phyloP scores from a whole-genome alignment of 1,139 yeast genomes.

The Hansenula lynferdii region DNA sequence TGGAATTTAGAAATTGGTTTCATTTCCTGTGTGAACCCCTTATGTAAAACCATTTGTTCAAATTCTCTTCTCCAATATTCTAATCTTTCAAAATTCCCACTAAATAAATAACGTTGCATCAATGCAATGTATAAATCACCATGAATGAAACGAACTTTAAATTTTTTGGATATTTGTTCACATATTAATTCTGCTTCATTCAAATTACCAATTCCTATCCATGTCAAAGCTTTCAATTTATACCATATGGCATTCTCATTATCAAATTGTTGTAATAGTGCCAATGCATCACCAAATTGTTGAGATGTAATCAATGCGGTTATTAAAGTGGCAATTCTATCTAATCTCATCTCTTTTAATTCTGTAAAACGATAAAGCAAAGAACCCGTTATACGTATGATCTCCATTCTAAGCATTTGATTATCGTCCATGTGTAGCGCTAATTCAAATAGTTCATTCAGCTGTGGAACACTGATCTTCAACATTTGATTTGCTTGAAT shows the following conservation, averaged over 20 bases:
- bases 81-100: not conserved
- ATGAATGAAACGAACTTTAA: not conserved
- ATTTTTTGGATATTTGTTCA: not conserved
- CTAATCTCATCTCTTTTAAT: not conserved
- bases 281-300: not conserved
- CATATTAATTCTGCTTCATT: not conserved
- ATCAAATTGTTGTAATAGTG: not conserved
- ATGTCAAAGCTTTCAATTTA: not conserved
- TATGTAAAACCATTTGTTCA: not conserved
- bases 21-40: not conserved
- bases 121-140: not conserved
- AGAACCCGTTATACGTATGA: not conserved
- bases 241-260: not conserved
- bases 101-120: not conserved
- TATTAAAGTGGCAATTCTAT: not conserved
- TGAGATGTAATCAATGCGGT: not conserved
- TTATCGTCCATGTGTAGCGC: not conserved
- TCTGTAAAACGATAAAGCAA: not conserved
- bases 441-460: not conserved
- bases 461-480: not conserved
- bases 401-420: not conserved
- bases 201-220: not conserved
- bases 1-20: not conserved
- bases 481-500: not conserved
- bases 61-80: slow-evolving; percentile 2